phyloP scores from a whole-genome alignment of 2,329 filamentous ascomycete genomes.

The Stagonosporopsis rhizophila region DNA sequence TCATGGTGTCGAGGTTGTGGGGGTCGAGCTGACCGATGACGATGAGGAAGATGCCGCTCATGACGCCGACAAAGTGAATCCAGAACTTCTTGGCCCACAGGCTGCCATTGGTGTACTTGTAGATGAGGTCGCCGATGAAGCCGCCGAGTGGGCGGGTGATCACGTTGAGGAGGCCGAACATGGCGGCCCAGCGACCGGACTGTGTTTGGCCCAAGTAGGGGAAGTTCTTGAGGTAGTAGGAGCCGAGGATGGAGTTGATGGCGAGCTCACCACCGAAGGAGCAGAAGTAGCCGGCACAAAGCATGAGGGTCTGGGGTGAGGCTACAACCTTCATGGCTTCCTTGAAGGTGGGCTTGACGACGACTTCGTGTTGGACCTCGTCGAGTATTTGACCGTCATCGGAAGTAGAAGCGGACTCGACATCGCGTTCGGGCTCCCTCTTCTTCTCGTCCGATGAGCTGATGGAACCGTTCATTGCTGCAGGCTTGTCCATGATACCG shows the following conservation, averaged over 20 bases:
- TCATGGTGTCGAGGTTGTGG: slow-evolving; percentile 68
- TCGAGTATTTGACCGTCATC: slow-evolving; percentile 62
- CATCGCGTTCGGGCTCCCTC: slow-evolving; percentile 34
- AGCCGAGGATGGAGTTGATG: slow-evolving; percentile 67
- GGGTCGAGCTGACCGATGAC: slow-evolving; percentile 71
- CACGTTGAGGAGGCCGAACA: slow-evolving; percentile 78
- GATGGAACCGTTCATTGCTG: slow-evolving; percentile 41
- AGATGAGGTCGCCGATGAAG: slow-evolving; percentile 63
- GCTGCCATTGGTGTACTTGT: slow-evolving; percentile 55
- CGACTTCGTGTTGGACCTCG: slow-evolving; percentile 65
- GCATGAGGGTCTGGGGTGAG: slow-evolving; percentile 64
- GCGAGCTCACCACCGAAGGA: slow-evolving; percentile 67
- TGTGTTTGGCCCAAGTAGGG: slow-evolving; percentile 61
- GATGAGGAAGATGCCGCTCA: slow-evolving; percentile 66
- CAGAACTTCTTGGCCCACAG: slow-evolving; percentile 71
- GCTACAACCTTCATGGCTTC: slow-evolving; percentile 68
- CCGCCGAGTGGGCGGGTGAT: slow-evolving; percentile 72
- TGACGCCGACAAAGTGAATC: slow-evolving; percentile 63
- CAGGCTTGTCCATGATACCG: slow-evolving; percentile 54
- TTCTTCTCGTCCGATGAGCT: slow-evolving; percentile 52
- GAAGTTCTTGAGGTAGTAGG: slow-evolving; percentile 66
- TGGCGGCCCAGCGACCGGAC: slow-evolving; percentile 69
- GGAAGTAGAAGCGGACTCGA: slow-evolving; percentile 54
- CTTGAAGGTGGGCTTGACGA: slow-evolving; percentile 66
- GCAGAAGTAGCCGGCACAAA: slow-evolving; percentile 64